Evolutionary conservation across 2,329 filamentous ascomycete species (phyloP).

Genomic region (Colletotrichum gloeosporioides): DNA sequence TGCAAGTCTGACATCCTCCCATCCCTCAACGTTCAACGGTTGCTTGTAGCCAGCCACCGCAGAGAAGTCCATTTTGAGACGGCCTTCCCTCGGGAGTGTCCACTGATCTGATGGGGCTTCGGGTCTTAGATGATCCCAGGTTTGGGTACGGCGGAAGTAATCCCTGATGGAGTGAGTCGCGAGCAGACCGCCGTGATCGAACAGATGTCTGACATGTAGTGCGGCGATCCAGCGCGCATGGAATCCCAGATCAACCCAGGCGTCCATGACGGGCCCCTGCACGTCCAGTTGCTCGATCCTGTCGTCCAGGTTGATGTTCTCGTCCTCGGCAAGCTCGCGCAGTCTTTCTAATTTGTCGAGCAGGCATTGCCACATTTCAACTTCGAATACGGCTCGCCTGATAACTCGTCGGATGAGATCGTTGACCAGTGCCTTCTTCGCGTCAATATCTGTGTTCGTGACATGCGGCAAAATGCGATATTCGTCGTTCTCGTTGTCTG

Average conservation of each 20-base stretch:
- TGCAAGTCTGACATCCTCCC: neutral
- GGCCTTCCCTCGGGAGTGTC: neutral
- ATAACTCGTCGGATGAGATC: constrained; percentile 4
- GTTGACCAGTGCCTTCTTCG: constrained; percentile 1
- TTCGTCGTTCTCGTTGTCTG: neutral
- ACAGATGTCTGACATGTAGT: neutral
- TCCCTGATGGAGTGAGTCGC: neutral
- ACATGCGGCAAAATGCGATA: neutral
- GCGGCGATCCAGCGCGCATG: neutral
- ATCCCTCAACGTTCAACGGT: neutral
- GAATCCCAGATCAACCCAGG: neutral
- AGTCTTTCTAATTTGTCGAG: neutral
- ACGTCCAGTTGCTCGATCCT: neutral
- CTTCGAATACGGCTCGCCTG: neutral
- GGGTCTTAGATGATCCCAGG: neutral
- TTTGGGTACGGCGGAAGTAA: neutral
- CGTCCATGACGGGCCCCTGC: neutral
- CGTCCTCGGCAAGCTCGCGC: neutral
- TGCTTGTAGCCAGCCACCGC: neutral
- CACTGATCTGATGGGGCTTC: neutral
- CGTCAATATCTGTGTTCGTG: neutral
- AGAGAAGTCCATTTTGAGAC: neutral
- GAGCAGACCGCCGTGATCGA: neutral
- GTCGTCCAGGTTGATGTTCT: neutral
- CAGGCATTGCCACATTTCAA: neutral